Conservation (phyloP, 2,329 filamentous ascomycete genomes). For the Phaeoacremonium minimum region DNA sequence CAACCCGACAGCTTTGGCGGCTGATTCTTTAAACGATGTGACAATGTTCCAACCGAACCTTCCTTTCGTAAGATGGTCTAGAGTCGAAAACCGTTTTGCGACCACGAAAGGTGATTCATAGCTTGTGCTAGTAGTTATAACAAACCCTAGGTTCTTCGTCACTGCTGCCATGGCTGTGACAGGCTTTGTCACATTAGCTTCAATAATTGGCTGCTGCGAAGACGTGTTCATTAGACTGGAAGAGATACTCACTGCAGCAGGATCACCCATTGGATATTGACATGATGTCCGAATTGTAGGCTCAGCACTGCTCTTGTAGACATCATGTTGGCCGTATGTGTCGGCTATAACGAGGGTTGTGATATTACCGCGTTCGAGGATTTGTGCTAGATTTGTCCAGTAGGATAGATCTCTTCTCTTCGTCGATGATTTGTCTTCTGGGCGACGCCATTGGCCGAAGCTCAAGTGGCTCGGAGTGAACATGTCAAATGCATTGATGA, state of each 20-base stretch:
- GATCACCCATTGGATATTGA: slow-evolving; percentile 5
- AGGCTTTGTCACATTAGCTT: no score
- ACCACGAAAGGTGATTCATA: background rate
- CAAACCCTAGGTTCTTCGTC: background rate
- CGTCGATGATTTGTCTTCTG: slow-evolving; percentile 4
- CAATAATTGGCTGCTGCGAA: background rate
- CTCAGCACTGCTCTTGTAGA: slow-evolving; percentile 4
- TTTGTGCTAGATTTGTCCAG: slow-evolving; percentile 7
- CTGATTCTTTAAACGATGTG: background rate
- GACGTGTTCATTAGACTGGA: slow-evolving; percentile 1
- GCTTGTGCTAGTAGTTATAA: background rate
- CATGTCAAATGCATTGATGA: slow-evolving; percentile 8
- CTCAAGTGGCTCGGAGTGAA: slow-evolving; percentile 5
- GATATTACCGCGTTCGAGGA: slow-evolving; percentile 5
- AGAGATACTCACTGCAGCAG: slow-evolving; percentile 3
- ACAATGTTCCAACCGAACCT: background rate
- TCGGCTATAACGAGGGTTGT: slow-evolving; percentile 5
- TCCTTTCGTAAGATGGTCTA: background rate
- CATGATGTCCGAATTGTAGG: slow-evolving; percentile 2
- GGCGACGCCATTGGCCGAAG: slow-evolving; percentile 7
- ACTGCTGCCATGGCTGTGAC: background rate
- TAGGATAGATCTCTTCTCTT: slow-evolving; percentile 6
- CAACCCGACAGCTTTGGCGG: background rate
- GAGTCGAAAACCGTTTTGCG: background rate
- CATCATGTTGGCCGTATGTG: slow-evolving; percentile 4